Percentiles rank a stretch among this genome's conserved stretches.
Evolutionary conservation across 2,329 filamentous ascomycete species (phyloP).

Genomic region (Sarocladium brachiariae): DNA sequence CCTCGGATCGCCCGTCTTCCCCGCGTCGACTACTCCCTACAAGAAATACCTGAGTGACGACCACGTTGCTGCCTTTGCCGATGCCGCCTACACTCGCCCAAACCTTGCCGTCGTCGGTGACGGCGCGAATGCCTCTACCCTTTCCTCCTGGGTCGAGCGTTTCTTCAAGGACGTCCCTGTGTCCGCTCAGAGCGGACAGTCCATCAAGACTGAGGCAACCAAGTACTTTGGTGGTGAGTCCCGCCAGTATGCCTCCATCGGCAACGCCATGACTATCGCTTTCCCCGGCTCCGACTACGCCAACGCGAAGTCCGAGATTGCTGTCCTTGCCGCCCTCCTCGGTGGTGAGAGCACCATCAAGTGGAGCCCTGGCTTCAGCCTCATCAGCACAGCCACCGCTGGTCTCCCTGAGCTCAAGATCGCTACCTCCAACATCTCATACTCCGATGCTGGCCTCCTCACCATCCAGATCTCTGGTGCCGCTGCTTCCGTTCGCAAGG

Average conservation of each 20-base stretch:
- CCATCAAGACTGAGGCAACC: conserved; percentile 54
- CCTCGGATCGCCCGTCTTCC: conserved; percentile 72
- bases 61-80: conserved; percentile 67
- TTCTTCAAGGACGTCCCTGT: conserved; percentile 74
- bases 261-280: conserved; percentile 81
- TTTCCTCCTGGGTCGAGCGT: conserved; percentile 85
- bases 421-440: conserved; percentile 70
- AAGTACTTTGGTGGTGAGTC: conserved; percentile 97
- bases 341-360: conserved; percentile 90
- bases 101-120: conserved; percentile 91
- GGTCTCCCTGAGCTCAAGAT: conserved; percentile 60
- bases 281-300: conserved; percentile 84
- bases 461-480: conserved; percentile 74
- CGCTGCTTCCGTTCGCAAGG: conserved; percentile 64
- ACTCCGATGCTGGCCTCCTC: conserved; percentile 91
- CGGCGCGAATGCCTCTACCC: conserved; percentile 66
- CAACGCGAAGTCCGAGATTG: conserved; percentile 81
- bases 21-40: conserved; percentile 63
- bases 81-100: conserved; percentile 74
- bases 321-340: conserved; percentile 81
- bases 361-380: conserved; percentile 89
- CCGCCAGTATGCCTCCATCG: conserved; percentile 67
- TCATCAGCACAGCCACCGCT: conserved; percentile 73
- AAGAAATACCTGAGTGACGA: conserved; percentile 75
- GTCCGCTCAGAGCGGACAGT: conserved; percentile 42